Conservation (phyloP, 257 asterid species). For the Anisodus acutangulus region DNA sequence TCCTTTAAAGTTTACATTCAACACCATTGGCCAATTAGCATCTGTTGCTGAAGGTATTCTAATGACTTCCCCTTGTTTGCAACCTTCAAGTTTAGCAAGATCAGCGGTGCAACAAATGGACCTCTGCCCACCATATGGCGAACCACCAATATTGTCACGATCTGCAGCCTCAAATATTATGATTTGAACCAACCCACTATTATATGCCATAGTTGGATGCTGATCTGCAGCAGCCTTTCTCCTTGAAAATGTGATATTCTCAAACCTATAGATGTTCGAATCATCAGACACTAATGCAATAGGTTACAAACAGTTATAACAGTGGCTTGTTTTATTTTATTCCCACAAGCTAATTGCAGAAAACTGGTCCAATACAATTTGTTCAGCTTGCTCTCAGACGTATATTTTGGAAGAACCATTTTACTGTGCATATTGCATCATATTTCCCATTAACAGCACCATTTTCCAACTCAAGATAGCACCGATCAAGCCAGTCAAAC, state of each 20-base stretch:
- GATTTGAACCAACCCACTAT: constrained; percentile 79
- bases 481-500: background rate
- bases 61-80: constrained; percentile 90
- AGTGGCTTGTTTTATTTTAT: background rate
- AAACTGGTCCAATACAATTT: background rate
- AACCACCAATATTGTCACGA: constrained; percentile 91
- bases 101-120: constrained; percentile 96
- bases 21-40: constrained; percentile 74
- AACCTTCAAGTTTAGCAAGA: constrained; percentile 95
- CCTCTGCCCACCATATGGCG: constrained; percentile 98
- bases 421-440: background rate
- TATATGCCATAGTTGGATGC: constrained; percentile 61
- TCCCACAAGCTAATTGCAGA: background rate
- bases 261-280: constrained; percentile 61
- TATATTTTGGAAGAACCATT: background rate
- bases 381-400: background rate
- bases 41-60: constrained; percentile 65
- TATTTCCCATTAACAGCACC: background rate
- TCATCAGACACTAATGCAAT: constrained; percentile 23
- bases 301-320: background rate
- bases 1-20: constrained; percentile 71
- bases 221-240: constrained; percentile 62
- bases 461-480: background rate
- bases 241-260: constrained; percentile 91
- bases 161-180: constrained; percentile 81